A percentile compares a stretch with the other conserved stretches of the same genome.
phyloP scores from a whole-genome alignment of 345 rosid species.

The Citropsis articulata region DNA sequence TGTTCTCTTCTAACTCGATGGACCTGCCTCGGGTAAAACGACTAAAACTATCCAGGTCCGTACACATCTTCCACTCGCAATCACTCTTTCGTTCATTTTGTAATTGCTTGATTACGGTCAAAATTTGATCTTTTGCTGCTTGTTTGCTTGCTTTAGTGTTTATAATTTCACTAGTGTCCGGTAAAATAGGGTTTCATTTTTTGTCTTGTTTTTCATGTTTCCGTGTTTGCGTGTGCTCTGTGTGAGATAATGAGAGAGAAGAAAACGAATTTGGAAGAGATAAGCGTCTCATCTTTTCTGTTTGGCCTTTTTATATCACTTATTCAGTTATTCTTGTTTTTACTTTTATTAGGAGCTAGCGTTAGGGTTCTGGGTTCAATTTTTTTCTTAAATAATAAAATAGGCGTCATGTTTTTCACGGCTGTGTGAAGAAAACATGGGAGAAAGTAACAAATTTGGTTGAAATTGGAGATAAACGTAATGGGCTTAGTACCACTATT shows the following conservation, averaged over 20 bases:
- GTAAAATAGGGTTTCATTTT: neutral
- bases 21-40: constrained; percentile 53
- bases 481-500: neutral
- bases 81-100: no score
- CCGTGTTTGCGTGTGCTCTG: neutral
- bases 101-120: neutral
- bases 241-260: constrained; percentile 1
- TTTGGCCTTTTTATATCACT: neutral
- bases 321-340: neutral
- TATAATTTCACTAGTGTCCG: neutral
- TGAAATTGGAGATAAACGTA: neutral
- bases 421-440: neutral
- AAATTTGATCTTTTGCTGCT: neutral
- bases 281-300: neutral
- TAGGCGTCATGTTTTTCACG: neutral
- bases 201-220: neutral
- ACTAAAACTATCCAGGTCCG: constrained; percentile 41
- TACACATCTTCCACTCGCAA: neutral
- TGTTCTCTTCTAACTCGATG: constrained; percentile 23
- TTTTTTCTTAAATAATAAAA: neutral
- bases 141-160: neutral
- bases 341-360: no score
- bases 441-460: neutral
- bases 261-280: neutral
- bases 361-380: no score